Evolutionary conservation across 73 alveolate genomes (phyloP).

Genomic region (Diophrys sp.): DNA sequence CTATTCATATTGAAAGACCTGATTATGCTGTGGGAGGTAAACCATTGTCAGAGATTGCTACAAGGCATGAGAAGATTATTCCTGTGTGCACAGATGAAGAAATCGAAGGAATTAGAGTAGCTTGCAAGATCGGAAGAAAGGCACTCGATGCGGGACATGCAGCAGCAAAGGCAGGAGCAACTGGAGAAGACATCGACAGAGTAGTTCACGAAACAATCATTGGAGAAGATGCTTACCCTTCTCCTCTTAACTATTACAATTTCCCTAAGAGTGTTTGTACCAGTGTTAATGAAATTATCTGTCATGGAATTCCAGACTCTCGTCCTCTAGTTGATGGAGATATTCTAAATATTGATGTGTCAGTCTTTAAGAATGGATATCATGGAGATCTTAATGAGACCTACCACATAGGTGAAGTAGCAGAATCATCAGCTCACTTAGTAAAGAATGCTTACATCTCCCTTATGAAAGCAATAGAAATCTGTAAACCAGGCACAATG

Average conservation of each 20-base stretch:
- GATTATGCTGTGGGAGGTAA: slow-evolving; percentile 78
- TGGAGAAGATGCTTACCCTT: slow-evolving; percentile 89
- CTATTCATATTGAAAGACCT: slow-evolving; percentile 90
- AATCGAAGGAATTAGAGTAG: slow-evolving; percentile 68
- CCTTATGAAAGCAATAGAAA: slow-evolving; percentile 73
- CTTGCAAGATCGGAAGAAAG: slow-evolving; percentile 64
- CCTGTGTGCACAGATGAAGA: slow-evolving; percentile 78
- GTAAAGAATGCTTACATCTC: slow-evolving; percentile 75
- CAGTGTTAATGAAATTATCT: slow-evolving; percentile 86
- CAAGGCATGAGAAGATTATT: slow-evolving; percentile 49
- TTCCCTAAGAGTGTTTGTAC: slow-evolving; percentile 95
- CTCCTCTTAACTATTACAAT: slow-evolving; percentile 89
- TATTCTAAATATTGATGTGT: slow-evolving; percentile 85
- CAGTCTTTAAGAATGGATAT: slow-evolving; percentile 85
- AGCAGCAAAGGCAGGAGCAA: slow-evolving; percentile 88
- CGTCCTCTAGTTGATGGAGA: slow-evolving; percentile 93
- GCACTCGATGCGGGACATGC: slow-evolving; percentile 87
- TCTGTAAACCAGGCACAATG: slow-evolving; percentile 82
- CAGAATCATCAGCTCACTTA: slow-evolving; percentile 71
- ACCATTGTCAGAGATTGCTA: slow-evolving; percentile 53
- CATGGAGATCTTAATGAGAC: slow-evolving; percentile 96
- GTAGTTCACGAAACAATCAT: slow-evolving; percentile 84
- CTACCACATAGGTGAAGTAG: slow-evolving; percentile 82
- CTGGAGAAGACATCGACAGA: slow-evolving; percentile 91
- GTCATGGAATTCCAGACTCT: slow-evolving; percentile 95